Percentiles rank a stretch among this genome's conserved stretches.
phyloP scores from a whole-genome alignment of 2,329 filamentous ascomycete genomes.

The Plectosphaerella sp. region DNA sequence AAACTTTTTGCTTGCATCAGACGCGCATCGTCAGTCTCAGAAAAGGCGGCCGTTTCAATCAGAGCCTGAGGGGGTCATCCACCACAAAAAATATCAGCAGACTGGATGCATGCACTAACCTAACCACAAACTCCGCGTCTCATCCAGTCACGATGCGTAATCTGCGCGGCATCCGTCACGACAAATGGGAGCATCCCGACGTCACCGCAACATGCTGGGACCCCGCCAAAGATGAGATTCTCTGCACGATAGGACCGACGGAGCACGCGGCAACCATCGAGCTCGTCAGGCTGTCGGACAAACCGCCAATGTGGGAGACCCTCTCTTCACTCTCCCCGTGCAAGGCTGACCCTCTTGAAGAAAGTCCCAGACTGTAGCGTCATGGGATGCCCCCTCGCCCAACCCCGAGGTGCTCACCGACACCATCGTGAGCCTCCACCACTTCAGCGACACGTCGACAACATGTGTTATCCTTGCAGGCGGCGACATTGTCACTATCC shows the following conservation, averaged over 20 bases:
- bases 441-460: conserved; percentile 75
- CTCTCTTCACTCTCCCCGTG: not conserved
- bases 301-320: conserved; percentile 36
- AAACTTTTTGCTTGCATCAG: not conserved
- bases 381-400: conserved; percentile 85
- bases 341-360: conserved; percentile 14
- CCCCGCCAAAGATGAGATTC: conserved; percentile 66
- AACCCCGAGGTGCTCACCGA: conserved; percentile 72
- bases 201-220: conserved; percentile 86
- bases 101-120: too few species aligned
- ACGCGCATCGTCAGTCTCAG: too few species aligned
- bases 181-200: conserved; percentile 56
- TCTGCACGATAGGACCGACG: conserved; percentile 82
- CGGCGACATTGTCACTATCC: conserved; percentile 84
- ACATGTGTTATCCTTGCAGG: conserved; percentile 82
- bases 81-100: not conserved
- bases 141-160: conserved; percentile 66
- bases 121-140: conserved; percentile 19
- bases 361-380: conserved; percentile 53
- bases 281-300: conserved; percentile 52
- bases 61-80: too few species aligned
- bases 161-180: conserved; percentile 71
- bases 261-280: conserved; percentile 67
- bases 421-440: conserved; percentile 72
- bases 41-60: too few species aligned